phyloP scores from a whole-genome alignment of 2,329 filamentous ascomycete genomes.

The Aspergillus neoniger region DNA sequence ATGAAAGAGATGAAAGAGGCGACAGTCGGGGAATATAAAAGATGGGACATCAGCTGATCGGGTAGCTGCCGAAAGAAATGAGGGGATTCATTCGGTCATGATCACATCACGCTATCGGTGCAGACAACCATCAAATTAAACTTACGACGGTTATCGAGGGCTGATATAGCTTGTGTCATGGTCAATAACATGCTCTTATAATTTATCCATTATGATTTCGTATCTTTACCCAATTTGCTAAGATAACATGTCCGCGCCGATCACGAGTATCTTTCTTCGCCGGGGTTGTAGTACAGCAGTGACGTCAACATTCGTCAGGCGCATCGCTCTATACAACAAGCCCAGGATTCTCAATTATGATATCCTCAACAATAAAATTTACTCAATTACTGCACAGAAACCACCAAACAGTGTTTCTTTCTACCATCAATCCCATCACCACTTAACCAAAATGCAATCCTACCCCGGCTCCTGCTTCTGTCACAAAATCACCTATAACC shows the following conservation, averaged over 20 bases:
- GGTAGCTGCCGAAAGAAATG: neutral
- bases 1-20: too few relatives aligned
- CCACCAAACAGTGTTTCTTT: too few relatives aligned
- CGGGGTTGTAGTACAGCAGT: neutral
- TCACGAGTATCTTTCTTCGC: neutral
- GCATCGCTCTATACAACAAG: neutral
- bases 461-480: slow-evolving; percentile 53
- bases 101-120: slow-evolving; percentile 15
- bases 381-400: too few relatives aligned
- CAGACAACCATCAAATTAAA: neutral
- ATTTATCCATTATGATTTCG: neutral
- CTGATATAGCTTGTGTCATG: neutral
- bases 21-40: neutral
- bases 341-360: neutral
- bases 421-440: too few relatives aligned
- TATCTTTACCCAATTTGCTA: neutral
- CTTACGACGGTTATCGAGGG: neutral
- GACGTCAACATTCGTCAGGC: slow-evolving; percentile 8
- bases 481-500: slow-evolving; percentile 48
- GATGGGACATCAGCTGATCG: neutral
- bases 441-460: slow-evolving; percentile 25
- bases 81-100: slow-evolving; percentile 12
- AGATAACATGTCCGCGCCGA: neutral
- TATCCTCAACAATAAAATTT: too few relatives aligned
- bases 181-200: neutral